Base-by-base conservation (phyloP, 495 filamentous ascomycete species). In the Cercophora samala region DNA sequence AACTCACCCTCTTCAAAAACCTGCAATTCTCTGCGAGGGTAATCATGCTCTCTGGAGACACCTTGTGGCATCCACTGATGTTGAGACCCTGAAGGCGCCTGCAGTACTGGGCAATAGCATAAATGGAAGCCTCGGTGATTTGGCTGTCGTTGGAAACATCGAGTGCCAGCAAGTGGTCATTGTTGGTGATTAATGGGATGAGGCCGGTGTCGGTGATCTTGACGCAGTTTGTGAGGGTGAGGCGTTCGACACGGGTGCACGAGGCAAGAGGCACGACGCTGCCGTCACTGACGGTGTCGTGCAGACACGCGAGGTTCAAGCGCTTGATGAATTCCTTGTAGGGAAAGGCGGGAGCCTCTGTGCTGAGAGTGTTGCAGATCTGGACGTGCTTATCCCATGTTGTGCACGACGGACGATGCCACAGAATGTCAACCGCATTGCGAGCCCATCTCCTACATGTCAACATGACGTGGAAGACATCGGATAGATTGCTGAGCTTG, bases 361-460 rank as follows among this genome's bases (percentile, higher is more conserved):
- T 79, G 42, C 88, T 82, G 29, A 97, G 86, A 1, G 96, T 90
- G 19, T 82, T 79, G 69, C 92, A 91, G 70, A 98, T 93, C 63
- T 82, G 88, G 69, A 85, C 81, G 69, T 97, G 85, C 70, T 90
- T 91, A 19, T 83, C 73, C 91, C 93, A 98, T 64, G 86, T 91
- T 67, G 90, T 91, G 79, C 95, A 97, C 26, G 91, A 86, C 2
- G 96, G 95, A 59, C 95, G 86, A 75, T 98, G 93, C 95, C 95
- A 99, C 15, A 99, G 83, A 58, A 97, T 85, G 63, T 94, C 95
- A 32, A 98, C 96, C 60, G 88, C 90, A 74, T 97, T 97, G 66
- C 89, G 84, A 55, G 96, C 90, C 96, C 96, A 99, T 68, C 88
- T 87, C 74, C 92, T 92, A 72, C 89, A 96, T 8, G 96, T 94